phyloP scores from a whole-genome alignment of 108 stramenopile genomes.

The Pseudonitzschia multistriata region DNA sequence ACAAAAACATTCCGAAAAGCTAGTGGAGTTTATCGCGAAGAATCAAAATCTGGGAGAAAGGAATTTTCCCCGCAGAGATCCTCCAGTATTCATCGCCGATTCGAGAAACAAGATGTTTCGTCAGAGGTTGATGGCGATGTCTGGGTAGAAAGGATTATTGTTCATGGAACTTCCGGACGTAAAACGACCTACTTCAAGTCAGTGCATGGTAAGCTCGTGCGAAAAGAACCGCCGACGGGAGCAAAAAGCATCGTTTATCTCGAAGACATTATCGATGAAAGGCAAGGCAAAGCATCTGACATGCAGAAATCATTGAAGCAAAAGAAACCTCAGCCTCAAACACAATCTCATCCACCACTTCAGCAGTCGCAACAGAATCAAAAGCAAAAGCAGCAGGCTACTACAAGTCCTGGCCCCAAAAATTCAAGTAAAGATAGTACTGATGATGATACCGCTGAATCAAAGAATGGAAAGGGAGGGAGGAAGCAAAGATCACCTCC shows the following conservation, averaged over 20 bases:
- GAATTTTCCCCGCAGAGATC: slow-evolving; percentile 3
- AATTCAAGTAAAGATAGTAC: background rate
- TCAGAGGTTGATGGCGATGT: background rate
- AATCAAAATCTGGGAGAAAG: background rate
- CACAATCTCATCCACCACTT: too few species aligned
- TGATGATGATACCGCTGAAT: background rate
- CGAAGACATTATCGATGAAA: slow-evolving; percentile 13
- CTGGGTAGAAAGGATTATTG: slow-evolving; percentile 5
- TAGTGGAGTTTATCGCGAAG: background rate
- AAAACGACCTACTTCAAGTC: slow-evolving; percentile 11
- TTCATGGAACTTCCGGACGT: background rate
- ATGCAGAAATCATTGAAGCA: background rate
- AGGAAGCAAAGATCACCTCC: background rate
- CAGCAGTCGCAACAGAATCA: too few species aligned
- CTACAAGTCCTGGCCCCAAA: background rate
- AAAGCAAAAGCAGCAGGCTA: background rate
- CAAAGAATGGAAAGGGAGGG: background rate
- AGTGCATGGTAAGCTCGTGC: background rate
- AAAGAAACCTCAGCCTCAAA: background rate
- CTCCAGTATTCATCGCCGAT: background rate
- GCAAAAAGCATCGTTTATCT: slow-evolving; percentile 3
- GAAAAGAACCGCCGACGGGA: slow-evolving; percentile 9
- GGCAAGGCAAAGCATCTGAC: background rate
- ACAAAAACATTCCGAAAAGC: background rate
- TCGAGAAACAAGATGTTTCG: background rate